Base-by-base conservation (phyloP, 2,329 filamentous ascomycete genomes). In the Neurospora sp. region DNA sequence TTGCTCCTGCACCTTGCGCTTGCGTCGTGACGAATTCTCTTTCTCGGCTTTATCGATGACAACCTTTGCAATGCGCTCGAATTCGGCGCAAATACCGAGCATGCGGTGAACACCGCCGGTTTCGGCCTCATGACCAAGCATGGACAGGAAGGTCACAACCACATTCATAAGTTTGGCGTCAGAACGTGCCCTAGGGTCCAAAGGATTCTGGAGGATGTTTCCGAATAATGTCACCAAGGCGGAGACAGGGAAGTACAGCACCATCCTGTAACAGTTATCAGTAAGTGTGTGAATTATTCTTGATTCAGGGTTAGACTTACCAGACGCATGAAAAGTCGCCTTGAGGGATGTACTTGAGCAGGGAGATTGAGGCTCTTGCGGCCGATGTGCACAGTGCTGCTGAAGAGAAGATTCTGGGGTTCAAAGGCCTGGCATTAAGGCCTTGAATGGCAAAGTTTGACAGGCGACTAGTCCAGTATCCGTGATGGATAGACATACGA, bases 401-500 rank as follows among this genome's bases (percentile, higher is more conserved):
- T 2, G 94, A 97, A 66, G 94, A 93, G 81, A 97, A 99, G 8
- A 99, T 92, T 74, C 96, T 86, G 0, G 96, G 96, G 77, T 98
- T 99, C 69, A 99, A 81, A 0, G 96, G 94, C 73, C 91, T 87
- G 0, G 94, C 91, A 79, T 98, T 98, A 57, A 97, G 84, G 0
- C 96, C 96, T 79, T 97, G 92, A 69, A 98, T 96, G 17, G 96
- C 96, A 77, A 93, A 98, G 76, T 98, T 95, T 43, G 94, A 97
- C 52, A 99, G 82, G 43, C 96, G 88, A 77, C 92, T 97, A 1
- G 95, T 98, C 96, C 96, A 99, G 81, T 97, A 97, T 15, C 96
- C 96, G 78, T 97, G 94, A 76, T 98, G 96, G 38, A 98, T 92
- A 57, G 93, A 97, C 96, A 98, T 99, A 68, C 96, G 92, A 79